phyloP scores from a whole-genome alignment of 345 rosid species.

The Capsella bursapastoris region DNA sequence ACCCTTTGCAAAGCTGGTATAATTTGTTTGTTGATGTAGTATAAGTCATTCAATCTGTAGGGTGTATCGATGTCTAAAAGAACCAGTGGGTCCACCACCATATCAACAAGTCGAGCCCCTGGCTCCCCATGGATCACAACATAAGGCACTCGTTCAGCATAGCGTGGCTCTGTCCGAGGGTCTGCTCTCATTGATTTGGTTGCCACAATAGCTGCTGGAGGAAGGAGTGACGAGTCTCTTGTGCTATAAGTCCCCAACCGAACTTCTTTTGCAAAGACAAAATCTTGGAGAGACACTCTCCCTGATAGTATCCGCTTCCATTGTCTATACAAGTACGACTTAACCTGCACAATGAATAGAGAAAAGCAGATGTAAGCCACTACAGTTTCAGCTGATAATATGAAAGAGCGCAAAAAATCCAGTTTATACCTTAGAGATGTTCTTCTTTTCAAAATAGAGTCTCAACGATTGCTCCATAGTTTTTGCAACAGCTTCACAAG shows the following conservation, averaged over 20 bases:
- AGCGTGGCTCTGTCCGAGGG: constrained; percentile 89
- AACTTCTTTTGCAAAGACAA: constrained; percentile 94
- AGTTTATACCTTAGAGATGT: constrained; percentile 60
- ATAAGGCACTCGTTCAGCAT: constrained; percentile 89
- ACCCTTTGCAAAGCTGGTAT: constrained; percentile 90
- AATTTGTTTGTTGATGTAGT: constrained; percentile 93
- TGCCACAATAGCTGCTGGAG: constrained; percentile 96
- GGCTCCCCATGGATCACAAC: constrained; percentile 94
- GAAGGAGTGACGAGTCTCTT: constrained; percentile 68
- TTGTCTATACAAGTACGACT: constrained; percentile 80
- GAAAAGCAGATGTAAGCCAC: constrained; percentile 26
- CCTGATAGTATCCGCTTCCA: constrained; percentile 88
- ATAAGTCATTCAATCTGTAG: constrained; percentile 77
- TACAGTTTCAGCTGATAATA: constrained; percentile 20
- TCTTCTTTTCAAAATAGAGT: constrained; percentile 73
- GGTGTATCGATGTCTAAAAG: constrained; percentile 80
- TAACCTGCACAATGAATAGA: constrained; percentile 55
- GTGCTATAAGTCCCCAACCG: constrained; percentile 86
- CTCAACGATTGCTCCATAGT: constrained; percentile 89
- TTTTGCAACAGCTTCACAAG: constrained; percentile 85
- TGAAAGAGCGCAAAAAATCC: constrained; percentile 14
- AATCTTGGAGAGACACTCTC: constrained; percentile 89
- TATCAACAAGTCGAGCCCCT: constrained; percentile 87
- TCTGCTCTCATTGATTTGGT: constrained; percentile 85
- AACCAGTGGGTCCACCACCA: constrained; percentile 92